Evolutionary conservation across 345 rosid genomes (phyloP).

Genomic region (Populus nigra): DNA sequence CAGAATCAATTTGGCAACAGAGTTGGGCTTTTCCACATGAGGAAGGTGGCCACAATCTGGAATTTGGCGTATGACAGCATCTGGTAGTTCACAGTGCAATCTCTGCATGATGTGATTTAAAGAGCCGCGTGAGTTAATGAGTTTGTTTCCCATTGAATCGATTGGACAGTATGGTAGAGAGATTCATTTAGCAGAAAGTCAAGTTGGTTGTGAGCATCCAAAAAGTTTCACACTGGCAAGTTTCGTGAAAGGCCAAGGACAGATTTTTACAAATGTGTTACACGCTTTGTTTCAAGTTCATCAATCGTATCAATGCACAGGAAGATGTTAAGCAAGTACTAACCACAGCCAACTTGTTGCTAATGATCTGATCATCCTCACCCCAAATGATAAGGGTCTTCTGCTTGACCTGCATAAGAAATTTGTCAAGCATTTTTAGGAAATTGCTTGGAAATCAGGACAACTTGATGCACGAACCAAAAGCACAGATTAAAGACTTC

Average conservation of each 20-base stretch:
- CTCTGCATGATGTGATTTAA: slow-evolving; percentile 46
- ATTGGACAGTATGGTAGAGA: background rate
- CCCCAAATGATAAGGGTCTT: slow-evolving; percentile 89
- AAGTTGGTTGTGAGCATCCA: background rate
- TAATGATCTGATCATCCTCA: slow-evolving; percentile 75
- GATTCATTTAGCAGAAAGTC: background rate
- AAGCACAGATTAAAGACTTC: too few species aligned
- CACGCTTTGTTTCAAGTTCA: background rate
- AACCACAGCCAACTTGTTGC: slow-evolving; percentile 77
- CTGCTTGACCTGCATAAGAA: slow-evolving; percentile 54
- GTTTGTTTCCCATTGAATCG: background rate
- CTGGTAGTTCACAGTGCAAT: slow-evolving; percentile 59
- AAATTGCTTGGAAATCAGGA: background rate
- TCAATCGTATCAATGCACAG: background rate
- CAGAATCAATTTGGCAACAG: slow-evolving; percentile 52
- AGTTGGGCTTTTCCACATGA: slow-evolving; percentile 70
- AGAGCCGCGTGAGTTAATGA: background rate
- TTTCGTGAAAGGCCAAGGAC: background rate
- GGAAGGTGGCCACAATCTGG: slow-evolving; percentile 87
- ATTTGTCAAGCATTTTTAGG: slow-evolving; percentile 5
- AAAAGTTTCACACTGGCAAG: background rate
- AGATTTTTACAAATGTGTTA: background rate
- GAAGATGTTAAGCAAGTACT: slow-evolving; percentile 26
- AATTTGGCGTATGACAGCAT: slow-evolving; percentile 60
- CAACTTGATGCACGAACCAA: background rate